These are phyloP conservation scores for Castanea crenata DNA, from an alignment of 306 rosid species.

Conservation along the genomic window DNA sequence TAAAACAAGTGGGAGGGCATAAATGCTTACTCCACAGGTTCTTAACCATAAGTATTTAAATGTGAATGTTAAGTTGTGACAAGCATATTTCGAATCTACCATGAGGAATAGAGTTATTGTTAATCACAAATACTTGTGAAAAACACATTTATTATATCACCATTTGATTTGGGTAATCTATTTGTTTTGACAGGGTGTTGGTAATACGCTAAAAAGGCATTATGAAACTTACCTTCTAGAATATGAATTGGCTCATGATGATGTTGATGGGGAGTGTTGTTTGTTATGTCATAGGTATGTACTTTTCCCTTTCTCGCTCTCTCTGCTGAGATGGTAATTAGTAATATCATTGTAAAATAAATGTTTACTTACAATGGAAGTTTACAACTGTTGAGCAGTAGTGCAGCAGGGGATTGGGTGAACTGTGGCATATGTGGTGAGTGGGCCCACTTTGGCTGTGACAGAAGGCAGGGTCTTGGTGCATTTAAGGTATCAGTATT, in stretches of 20 bases:
- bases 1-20: background rate
- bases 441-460: constrained; percentile 99
- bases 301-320: constrained; percentile 10
- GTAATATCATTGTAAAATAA: background rate
- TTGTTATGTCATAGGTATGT: constrained; percentile 94
- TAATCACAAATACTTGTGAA: no score
- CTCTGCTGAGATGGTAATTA: background rate
- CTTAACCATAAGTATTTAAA: background rate
- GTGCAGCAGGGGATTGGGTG: constrained; percentile 99
- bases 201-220: constrained; percentile 97
- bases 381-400: constrained; percentile 58
- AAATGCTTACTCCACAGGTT: background rate
- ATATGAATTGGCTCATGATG: constrained; percentile 96
- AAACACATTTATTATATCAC: background rate
- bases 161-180: constrained; percentile 8
- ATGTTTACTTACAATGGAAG: constrained; percentile 22
- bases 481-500: constrained; percentile 79
- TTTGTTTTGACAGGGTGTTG: constrained; percentile 79
- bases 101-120: background rate
- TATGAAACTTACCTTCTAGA: constrained; percentile 97
- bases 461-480: constrained; percentile 98
- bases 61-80: background rate
- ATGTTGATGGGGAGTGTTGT: constrained; percentile 98
- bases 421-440: constrained; percentile 99
- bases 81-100: background rate